Base-by-base conservation (phyloP, 139 green algal species). In the Volvox reticuliferus region DNA sequence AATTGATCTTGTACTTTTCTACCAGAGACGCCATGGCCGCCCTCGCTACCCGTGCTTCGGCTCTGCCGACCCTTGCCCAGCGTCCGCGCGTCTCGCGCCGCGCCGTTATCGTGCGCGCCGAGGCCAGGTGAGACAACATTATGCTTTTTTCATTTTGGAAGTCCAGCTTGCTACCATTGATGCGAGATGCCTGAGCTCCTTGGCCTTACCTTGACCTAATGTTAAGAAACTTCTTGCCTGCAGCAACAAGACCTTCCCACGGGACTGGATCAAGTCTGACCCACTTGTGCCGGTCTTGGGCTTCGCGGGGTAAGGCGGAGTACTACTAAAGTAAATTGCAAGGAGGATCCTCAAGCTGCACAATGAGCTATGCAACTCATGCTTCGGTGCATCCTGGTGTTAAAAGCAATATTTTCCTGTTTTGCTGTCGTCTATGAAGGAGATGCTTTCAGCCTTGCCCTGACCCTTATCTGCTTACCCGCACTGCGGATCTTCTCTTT, bases 261-360 rank as follows among this genome's bases (percentile, higher is more conserved):
- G 79, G 22, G 67, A 92, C 65, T 88, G 79, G 88, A n/a, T 88
- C 19, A 82, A 77, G 67, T 68, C 63, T 22, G 88, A 92, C 67
- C 78, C 82, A 9, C 84, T 96, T 5, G 94, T 96, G 13, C 80
- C 86, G 50, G 95, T 95, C 32, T 81, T 95, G 82, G 93, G 93
- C 79, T 95, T 95, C 93, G 63, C 95, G 65, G 94, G 94, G 90
- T 95, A 67, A 84, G 78, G 67, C 22, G 12, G 24, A 14, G 14
- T 14, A 26, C 67, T 26, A 32, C n/a, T 12, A 32, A 24, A 6
- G 12, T 75, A 75, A 26, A 14, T 28, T 75, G 24, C 22, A 28
- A 75, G 67, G 24, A 75, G 67, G 12, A 75, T 75, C 67, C 6
- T 75, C 6, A 28, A 75, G 67, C 24, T 75, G 67, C 6, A 26